Base-by-base conservation (phyloP, 805 yeast species). In the Deakozyma indianensis region DNA sequence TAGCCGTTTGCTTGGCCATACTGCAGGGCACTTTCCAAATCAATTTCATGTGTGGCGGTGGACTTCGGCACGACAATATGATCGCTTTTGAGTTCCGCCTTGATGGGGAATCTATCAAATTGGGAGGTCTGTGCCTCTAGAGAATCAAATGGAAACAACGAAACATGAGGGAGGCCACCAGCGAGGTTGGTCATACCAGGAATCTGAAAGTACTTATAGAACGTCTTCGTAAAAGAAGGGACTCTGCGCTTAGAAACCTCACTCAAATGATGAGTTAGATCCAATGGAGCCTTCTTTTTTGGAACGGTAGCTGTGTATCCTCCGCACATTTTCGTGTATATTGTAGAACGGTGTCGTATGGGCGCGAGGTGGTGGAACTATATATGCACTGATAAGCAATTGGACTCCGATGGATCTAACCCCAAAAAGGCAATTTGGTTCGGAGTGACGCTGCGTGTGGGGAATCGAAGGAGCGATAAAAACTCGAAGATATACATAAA, bases 1-100 rank as follows among this genome's bases (percentile, higher is more conserved):
- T 80, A 82, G 44, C 98, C 98, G 50, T 76, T 78, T 43, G 95
- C 80, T 66, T 61, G 68, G 42, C 97, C 96, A 64, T 90, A 90
- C 67, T 90, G 98, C 63, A 92, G 71, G 18, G 95, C 78, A 56
- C 83, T 74, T 21, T 83, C 73, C 54, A 92, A 71, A 9, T 46
- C 50, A 3, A 32, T n/a, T 20, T 22, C 23, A 4, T 35, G 38
- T 7, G 38, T n/a, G 18, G 38, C 18, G 9, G 38, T 32, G 20
- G 38, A 32, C 16, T 32, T 32, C 43, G 87, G 88, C 48, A 87
- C 68, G 32, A 59, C 65, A 28, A 71, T 70, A n/a, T 32, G 38
- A 9, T n/a, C 38, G 38, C 38, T 32, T 5, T 14, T 7, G 5
- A 32, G 7, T 20, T n/a, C 18, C 4, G 38, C 11, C 18, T 32